Base-by-base conservation (phyloP, 2,329 filamentous ascomycete genomes). In the Neopestalotiopsis rosae region DNA sequence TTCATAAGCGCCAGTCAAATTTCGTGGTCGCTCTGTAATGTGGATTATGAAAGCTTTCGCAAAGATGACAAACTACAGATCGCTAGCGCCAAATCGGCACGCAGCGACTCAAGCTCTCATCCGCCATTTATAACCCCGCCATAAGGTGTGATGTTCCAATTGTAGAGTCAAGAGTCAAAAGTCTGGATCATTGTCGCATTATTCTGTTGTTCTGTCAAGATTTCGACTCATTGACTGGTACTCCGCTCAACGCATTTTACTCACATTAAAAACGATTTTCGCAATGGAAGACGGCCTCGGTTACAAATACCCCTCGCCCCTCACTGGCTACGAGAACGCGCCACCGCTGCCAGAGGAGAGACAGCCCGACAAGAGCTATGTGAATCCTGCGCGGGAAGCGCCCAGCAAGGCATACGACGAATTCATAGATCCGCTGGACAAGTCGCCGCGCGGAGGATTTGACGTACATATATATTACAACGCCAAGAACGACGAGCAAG, bases 391-490 rank as follows among this genome's bases (percentile, higher is more conserved):
- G 40, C 83, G 88, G 0, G 87, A 86, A 1, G 79, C 85, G 4
- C 82, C 87, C 64, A 95, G 92, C 77, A 81, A 86, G 66, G 89
- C 92, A 14, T 97, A 97, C 76, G 85, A 89, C 17, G 80, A 83
- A 45, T 97, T 97, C 74, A 80, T 86, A 0, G 84, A 87, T 2
- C 92, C 94, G 0, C 83, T 97, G 40, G 84, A 89, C 59, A 92
- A 91, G 69, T 89, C 87, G 2, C 79, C 76, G 1, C 86, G 89
- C 5, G 93, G 92, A 49, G 94, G 90, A 12, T 97, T 97, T 72
- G 94, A 97, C 77, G 81, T 97, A 17, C 94, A 97, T 79, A 90
- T 97, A 74, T 97, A 97, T 81, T 93, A 94, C 79, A 88, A 90
- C 71, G 88, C 90, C 76, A 85, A 83, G 59, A 91, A 91, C 70